phyloP scores from a whole-genome alignment of 2,329 filamentous ascomycete species.

The Phialophora tarda region DNA sequence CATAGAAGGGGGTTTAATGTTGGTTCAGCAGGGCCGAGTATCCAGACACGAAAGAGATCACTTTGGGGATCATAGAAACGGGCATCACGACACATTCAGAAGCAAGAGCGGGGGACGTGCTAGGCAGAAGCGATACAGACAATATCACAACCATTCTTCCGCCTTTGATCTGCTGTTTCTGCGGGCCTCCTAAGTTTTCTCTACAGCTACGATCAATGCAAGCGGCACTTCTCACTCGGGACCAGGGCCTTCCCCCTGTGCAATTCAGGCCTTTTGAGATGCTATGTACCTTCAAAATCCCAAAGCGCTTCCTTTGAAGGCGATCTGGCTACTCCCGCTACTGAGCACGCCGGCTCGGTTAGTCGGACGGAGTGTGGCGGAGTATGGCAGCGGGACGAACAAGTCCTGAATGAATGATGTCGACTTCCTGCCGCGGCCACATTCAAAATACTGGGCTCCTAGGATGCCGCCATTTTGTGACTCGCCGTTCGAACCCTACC shows the following conservation, averaged over 20 bases:
- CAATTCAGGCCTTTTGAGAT: background rate
- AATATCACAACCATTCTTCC: background rate
- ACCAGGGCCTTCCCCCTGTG: too few relatives aligned
- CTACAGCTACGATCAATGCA: background rate
- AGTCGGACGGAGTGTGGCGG: background rate
- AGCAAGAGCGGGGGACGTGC: background rate
- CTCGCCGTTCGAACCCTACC: too few relatives aligned
- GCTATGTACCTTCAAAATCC: background rate
- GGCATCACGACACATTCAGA: background rate
- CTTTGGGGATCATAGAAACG: background rate
- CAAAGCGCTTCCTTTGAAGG: background rate
- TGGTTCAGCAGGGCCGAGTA: conserved; percentile 24
- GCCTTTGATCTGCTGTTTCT: background rate
- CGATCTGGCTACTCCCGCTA: background rate
- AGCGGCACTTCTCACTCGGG: background rate
- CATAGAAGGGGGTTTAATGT: background rate
- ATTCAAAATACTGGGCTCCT: background rate
- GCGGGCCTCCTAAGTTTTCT: background rate
- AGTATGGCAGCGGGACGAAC: background rate
- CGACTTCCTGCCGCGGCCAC: background rate
- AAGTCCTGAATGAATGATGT: background rate
- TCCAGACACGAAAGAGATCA: background rate
- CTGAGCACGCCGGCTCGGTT: background rate
- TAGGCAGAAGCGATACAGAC: background rate
- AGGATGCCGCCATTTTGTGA: background rate